Percentiles rank a stretch among this genome's conserved stretches.
Conservation (phyloP, 805 yeast species). For the Teunomyces panamensis region DNA sequence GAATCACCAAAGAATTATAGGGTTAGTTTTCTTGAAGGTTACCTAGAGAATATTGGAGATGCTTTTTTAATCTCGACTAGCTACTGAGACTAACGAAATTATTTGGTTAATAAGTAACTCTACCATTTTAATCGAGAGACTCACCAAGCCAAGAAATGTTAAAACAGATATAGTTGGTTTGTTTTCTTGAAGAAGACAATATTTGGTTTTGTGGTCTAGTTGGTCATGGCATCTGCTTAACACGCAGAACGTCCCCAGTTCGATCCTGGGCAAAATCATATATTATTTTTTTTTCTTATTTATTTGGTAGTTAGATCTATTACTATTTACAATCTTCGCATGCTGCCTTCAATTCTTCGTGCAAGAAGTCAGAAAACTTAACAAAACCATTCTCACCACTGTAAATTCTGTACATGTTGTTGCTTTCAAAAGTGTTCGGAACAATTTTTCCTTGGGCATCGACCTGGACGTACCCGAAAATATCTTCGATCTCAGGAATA, state of each 20-base stretch:
- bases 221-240: slow-evolving; percentile 99
- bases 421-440: slow-evolving; percentile 53
- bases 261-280: slow-evolving; percentile 99
- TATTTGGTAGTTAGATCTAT: too few species aligned
- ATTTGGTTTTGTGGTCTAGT: slow-evolving; percentile 96
- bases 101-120: too few species aligned
- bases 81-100: too few species aligned
- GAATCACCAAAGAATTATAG: too few species aligned
- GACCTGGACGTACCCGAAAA: slow-evolving; percentile 67
- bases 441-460: slow-evolving; percentile 53
- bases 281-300: slow-evolving; percentile 5
- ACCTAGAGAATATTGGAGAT: too few species aligned
- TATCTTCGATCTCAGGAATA: slow-evolving; percentile 67
- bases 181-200: background rate
- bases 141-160: too few species aligned
- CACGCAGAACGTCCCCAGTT: slow-evolving; percentile 99
- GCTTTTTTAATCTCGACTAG: too few species aligned
- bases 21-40: too few species aligned
- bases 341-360: slow-evolving; percentile 30
- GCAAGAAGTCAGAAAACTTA: slow-evolving; percentile 49
- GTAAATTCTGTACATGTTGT: slow-evolving; percentile 54
- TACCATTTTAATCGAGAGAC: too few species aligned
- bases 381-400: slow-evolving; percentile 47
- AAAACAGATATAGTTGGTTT: background rate
- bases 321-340: slow-evolving; percentile 5